Base-by-base conservation (phyloP, 257 asterid species). In the Lantana camara region DNA sequence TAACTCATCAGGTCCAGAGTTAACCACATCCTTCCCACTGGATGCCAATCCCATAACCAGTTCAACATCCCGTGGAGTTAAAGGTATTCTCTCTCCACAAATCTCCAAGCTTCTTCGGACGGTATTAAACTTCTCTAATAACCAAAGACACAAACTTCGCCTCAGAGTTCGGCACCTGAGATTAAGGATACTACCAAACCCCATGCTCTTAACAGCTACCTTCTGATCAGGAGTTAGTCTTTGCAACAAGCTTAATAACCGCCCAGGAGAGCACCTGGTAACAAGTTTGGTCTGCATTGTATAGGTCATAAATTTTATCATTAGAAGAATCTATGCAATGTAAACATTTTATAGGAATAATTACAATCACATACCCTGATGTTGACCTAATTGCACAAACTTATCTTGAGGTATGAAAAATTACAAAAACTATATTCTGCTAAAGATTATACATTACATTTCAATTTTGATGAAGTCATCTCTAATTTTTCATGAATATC, bases 191-290 rank as follows among this genome's bases (percentile, higher is more conserved):
- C 99, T 93, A 60, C 99, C 99, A 69, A 93, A 90, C 3, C 97
- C 97, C 99, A 93, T 90, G 75, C 95, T 83, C 82, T 81, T 90
- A 53, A 93, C 97, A 37, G 99, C 91, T 64, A 70, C 83, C 73
- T 77, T 90, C 71, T 93, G 99, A 44, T 87, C 96, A 47, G 87
- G 79, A 51, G 96, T 83, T 54, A 93, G 92, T 12, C 82, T 82
- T 72, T 87, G 99, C 72, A 93, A 68, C 56, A 93, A 94, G 63
- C 85, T 90, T 48, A 93, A 66, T 50, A 93, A 72, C 53, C 99
- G 95, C 68, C 99, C 97, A 61, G 99, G 97, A 66, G 99, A 93
- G 82, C 99, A 93, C 81, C 99, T 84, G 8, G 99, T 93, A 57
- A 93, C 99, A 50, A 93, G 94, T 71, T 90, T 90, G 74, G 96